These are phyloP conservation scores for Saccharomycopsis babjevae DNA, from an alignment of 805 yeast genomes.

Conservation along the genomic window DNA sequence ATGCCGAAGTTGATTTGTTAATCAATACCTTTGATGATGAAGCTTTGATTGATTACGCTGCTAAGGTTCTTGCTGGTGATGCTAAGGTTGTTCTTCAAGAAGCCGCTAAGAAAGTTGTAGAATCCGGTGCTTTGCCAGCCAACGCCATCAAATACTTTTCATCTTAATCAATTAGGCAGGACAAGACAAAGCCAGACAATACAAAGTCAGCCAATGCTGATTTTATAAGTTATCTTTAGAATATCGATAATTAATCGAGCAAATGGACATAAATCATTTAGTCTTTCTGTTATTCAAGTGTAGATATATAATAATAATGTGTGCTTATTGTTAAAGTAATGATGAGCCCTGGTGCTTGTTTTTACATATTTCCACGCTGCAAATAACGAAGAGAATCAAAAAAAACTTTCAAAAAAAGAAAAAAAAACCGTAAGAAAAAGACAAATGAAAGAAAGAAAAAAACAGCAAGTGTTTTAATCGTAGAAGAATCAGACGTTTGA, in stretches of 20 bases:
- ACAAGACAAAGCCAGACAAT: too few species aligned
- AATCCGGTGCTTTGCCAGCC: constrained; percentile 45
- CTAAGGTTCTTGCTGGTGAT: constrained; percentile 48
- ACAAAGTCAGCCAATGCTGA: too few species aligned
- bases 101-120: constrained; percentile 42
- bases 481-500: too few species aligned
- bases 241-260: too few species aligned
- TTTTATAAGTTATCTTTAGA: too few species aligned
- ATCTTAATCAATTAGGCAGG: background rate
- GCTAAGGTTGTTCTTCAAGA: constrained; percentile 53
- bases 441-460: background rate
- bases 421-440: background rate
- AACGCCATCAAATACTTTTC: constrained; percentile 44
- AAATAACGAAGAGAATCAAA: too few species aligned
- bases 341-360: too few species aligned
- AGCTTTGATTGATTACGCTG: constrained; percentile 66
- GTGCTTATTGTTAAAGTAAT: too few species aligned
- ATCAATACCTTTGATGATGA: constrained; percentile 74
- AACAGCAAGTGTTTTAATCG: background rate
- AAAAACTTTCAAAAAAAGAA: background rate
- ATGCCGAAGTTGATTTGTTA: constrained; percentile 69
- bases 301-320: too few species aligned
- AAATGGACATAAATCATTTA: too few species aligned
- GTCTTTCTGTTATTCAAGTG: too few species aligned
- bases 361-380: too few species aligned